Evolutionary conservation across 257 asterid genomes (phyloP), one percentile per base, ranked within the genome.

Genomic region (Scutellaria barbata): DNA sequence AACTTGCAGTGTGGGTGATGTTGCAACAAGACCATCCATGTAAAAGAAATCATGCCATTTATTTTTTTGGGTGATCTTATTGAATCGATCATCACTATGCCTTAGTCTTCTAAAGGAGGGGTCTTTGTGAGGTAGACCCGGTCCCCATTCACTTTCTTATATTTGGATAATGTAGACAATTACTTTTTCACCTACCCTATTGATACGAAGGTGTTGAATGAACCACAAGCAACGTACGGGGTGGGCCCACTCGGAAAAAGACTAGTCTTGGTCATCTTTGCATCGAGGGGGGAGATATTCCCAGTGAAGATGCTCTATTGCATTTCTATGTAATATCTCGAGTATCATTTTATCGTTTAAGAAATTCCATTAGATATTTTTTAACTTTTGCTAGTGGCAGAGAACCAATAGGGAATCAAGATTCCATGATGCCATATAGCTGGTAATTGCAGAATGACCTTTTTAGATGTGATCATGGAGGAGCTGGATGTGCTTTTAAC

Each of bases 11-110:
- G 39, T 7, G 25, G 35, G 10, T 33, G 30, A 10, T 47, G 39
- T 58, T 68, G 79, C 37, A 71, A 58, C n/a, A n/a, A n/a, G n/a
- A n/a, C 56, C 58, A 30, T 35, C 17, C 47, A 47, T 54, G 48
- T 12, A 16, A 3, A 57, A n/a, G 60, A 58, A 9, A 16, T 66
- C 20, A 46, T 46, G 47, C 68, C n/a, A 40, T 72, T 70, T 54
- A 47, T 11, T 64, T 56, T 56, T 40, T 50, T 37, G 33, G 39
- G 16, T 72, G 25, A 17, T 41, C 7, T 16, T 53, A 35, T 37
- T 42, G 35, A 70, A 71, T 61, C 40, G 59, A 25, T 40, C 54
- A 9, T 17, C 75, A 67, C 10, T 66, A 50, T 37, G 56, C 66
- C 10, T 30, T 59, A 37, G 37, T 30, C 18, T 58, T 17, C 13